Evolutionary conservation across 1,139 yeast species (phyloP).

Genomic region (Saccharomyces hybrid): DNA sequence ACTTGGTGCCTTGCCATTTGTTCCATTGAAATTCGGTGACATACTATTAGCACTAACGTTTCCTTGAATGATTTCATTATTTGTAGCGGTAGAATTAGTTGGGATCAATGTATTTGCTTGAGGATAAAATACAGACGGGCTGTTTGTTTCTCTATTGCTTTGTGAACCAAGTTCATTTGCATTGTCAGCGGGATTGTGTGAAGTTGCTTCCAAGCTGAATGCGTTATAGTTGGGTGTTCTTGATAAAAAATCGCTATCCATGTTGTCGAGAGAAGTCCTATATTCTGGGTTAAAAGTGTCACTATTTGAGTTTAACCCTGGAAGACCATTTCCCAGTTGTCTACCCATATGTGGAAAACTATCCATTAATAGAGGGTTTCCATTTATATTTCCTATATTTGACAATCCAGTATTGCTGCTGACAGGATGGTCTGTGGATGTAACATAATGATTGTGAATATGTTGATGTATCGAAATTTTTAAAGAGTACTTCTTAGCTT

Average conservation of each 20-base stretch:
- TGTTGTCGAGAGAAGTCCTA: conserved; percentile 5
- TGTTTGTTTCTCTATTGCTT: neutral
- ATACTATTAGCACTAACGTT: neutral
- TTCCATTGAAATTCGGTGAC: neutral
- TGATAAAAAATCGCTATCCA: conserved; percentile 19
- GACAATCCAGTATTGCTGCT: conserved; percentile 6
- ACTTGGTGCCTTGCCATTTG: conserved; percentile 10
- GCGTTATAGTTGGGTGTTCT: conserved; percentile 20
- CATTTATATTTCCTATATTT: conserved; percentile 2
- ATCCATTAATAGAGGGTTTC: conserved; percentile 3
- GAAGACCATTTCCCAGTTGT: neutral
- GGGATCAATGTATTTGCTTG: neutral
- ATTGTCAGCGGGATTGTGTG: conserved; percentile 7
- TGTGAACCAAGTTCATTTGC: conserved; percentile 4
- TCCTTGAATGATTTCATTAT: neutral
- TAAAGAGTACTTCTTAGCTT: conserved; percentile 55
- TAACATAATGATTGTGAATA: conserved; percentile 48
- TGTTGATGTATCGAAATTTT: conserved; percentile 78
- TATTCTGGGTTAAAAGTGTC: conserved; percentile 4
- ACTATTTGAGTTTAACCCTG: conserved; percentile 5
- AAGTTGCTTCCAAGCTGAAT: conserved; percentile 17
- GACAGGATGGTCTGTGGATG: conserved; percentile 6
- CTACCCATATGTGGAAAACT: conserved; percentile 2
- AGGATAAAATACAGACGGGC: neutral
- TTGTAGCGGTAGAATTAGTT: neutral